Evolutionary conservation across 495 filamentous ascomycete genomes (phyloP).

Genomic region (Bombardia bombarda): DNA sequence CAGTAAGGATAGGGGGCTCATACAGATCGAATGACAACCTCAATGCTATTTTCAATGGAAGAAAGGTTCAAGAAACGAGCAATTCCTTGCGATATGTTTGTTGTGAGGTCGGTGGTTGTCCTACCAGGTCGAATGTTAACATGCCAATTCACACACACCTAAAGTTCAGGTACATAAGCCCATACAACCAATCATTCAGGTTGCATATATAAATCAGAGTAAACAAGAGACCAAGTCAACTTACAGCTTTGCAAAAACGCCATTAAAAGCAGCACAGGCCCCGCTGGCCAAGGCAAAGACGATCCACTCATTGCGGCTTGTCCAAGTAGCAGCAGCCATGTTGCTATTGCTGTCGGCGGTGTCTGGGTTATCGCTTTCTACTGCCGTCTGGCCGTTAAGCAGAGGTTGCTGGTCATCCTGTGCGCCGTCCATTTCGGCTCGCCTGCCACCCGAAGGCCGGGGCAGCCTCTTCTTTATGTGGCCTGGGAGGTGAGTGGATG

Average conservation of each 20-base stretch:
- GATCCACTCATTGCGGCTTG: constrained; percentile 57
- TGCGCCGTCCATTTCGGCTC: background rate
- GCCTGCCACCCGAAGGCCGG: background rate
- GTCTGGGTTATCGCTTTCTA: background rate
- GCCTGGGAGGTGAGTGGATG: background rate
- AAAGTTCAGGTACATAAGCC: background rate
- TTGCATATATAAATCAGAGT: background rate
- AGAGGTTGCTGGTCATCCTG: constrained; percentile 15
- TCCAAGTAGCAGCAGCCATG: constrained; percentile 18
- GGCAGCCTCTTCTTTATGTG: constrained; percentile 5
- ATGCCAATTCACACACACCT: background rate
- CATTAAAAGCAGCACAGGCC: constrained; percentile 86
- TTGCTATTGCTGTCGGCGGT: background rate
- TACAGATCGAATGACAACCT: constrained; percentile 63
- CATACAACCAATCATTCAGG: background rate
- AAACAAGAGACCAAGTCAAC: constrained; percentile 12
- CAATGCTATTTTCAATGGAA: constrained; percentile 46
- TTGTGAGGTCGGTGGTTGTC: constrained; percentile 79
- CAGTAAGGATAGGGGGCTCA: constrained; percentile 16
- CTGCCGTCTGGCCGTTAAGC: constrained; percentile 2
- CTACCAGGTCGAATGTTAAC: constrained; percentile 30
- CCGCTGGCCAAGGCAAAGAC: constrained; percentile 77
- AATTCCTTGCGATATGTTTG: constrained; percentile 55
- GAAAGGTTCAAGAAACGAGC: constrained; percentile 52
- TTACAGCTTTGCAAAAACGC: constrained; percentile 93